Evolutionary conservation across 257 asterid species (phyloP), one percentile per base, ranked within the genome.

Genomic region (Nicotiana noctiflora): DNA sequence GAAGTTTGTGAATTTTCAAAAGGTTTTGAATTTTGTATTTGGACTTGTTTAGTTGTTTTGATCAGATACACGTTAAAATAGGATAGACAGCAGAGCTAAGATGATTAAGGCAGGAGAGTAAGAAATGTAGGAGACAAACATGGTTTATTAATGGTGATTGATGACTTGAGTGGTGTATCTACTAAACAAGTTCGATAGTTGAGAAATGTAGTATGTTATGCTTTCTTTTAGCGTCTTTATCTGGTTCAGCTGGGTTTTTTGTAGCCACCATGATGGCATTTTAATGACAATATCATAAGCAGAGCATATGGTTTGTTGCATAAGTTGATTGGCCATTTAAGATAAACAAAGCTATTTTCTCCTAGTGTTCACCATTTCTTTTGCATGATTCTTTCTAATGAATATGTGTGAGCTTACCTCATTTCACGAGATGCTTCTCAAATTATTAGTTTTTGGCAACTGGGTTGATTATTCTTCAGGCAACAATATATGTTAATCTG

Each of bases 141-240:
- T 21, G 40, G 61, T 72, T 46, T 72, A 34, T 46, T 46, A 8
- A 23, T 72, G 40, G 19, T 7, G 40, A 46, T 70, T 70, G 40
- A 13, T 72, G 78, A 46, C 60, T 72, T 46, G 77, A 46, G 78
- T 72, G 78, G 78, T 72, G 78, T 72, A 46, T 72, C 40, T 72
- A 46, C 78, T 6, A 57, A 44, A 72, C 60, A 46, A 46, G 60
- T 12, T 62, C 29, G 7, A 25, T 62, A 62, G 40, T 23, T 46
- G n/a, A 72, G 59, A 23, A 19, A 46, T 21, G 23, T 46, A 3
- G 4, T 23, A 46, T 46, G 21, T 46, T 70, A 2, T 32, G 34
- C 37, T 67, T 67, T n/a, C 75, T 37, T 67, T 37, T 67, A 34
- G 76, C 31, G 15, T 18, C 76, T 67, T 37, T 37, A 67, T 18